Evolutionary conservation across 2,329 filamentous ascomycete species (phyloP), one percentile per base, ranked within the genome.

Genomic region (Xylariaceae sp.): DNA sequence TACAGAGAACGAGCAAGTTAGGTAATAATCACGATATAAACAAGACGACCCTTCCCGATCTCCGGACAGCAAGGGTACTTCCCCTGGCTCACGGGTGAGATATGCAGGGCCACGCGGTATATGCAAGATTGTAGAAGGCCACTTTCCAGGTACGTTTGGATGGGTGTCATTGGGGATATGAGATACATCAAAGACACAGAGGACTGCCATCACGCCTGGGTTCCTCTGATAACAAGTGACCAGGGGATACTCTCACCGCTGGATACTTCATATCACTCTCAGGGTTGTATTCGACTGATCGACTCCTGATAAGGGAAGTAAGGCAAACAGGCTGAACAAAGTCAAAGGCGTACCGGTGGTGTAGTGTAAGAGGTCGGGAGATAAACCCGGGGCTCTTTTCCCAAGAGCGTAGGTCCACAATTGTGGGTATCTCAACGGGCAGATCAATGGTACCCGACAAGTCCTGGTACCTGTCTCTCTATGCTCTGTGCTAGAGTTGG

Each of bases 211-310:
- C 4, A 19, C 11, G 29, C 4, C 17, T n/a, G 15, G 29, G 35
- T 37, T 12, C 19, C 41, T 26, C 34, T 38, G 22, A 44, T 41
- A 44, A 36, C 13, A 37, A 49, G 37, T 39, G 41, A 36, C 45
- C 33, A 47, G 39, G 40, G 42, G 35, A 43, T 22, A 38, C 28
- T 35, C 40, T 47, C 47, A 54, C 50, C 50, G 47, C 47, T 46
- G 33, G 16, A 42, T 43, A 17, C 30, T 39, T 39, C 42, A 43
- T 29, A 39, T 38, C 19, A 35, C 18, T 35, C n/a, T 42, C 34
- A 41, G 37, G 39, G 28, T 6, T 26, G 11, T 11, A 26, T 26
- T 29, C 17, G 29, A 18, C 39, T n/a, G 43, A 32, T 34, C 39
- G 41, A 18, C 39, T 26, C 41, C 42, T 39, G 39, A 37, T 43